These are phyloP conservation scores for Mallotus nudiflorus DNA, from an alignment of 345 rosid genomes.

Conservation along the genomic window DNA sequence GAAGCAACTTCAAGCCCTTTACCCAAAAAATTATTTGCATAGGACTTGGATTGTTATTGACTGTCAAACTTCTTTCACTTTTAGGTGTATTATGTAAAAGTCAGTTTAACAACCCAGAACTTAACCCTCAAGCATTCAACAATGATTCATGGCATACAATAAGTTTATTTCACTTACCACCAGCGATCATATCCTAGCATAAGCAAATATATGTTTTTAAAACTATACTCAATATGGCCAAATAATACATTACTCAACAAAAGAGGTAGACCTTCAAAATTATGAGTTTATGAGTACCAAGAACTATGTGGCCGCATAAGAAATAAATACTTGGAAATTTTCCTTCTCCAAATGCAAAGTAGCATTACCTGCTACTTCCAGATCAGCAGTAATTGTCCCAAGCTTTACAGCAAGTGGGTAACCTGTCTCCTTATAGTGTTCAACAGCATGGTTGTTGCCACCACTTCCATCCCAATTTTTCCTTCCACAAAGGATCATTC, in stretches of 20 bases:
- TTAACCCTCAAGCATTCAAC: no score
- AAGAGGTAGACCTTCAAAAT: not conserved
- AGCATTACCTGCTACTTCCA: conserved; percentile 92
- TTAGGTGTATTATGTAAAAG: not conserved
- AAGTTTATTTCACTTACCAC: not conserved
- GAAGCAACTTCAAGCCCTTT: not conserved
- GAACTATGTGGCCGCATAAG: conserved; percentile 11
- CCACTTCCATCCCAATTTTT: conserved; percentile 98
- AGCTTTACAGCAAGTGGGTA: conserved; percentile 97
- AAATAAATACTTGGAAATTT: not conserved
- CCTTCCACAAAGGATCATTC: conserved; percentile 96
- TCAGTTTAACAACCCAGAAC: not conserved
- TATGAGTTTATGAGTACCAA: not conserved
- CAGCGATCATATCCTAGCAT: not conserved
- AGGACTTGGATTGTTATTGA: not conserved
- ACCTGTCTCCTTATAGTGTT: conserved; percentile 78
- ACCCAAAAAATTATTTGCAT: not conserved
- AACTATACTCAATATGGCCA: not conserved
- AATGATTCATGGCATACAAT: not conserved
- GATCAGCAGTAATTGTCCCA: conserved; percentile 91
- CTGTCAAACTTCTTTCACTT: not conserved
- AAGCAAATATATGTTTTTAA: not conserved
- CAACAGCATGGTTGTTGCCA: conserved; percentile 95
- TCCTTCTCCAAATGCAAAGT: conserved; percentile 20
- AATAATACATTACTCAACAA: not conserved